These are phyloP conservation scores for Vitis rupestris DNA, from an alignment of 164 flowering plant genomes.

Conservation along the genomic window DNA sequence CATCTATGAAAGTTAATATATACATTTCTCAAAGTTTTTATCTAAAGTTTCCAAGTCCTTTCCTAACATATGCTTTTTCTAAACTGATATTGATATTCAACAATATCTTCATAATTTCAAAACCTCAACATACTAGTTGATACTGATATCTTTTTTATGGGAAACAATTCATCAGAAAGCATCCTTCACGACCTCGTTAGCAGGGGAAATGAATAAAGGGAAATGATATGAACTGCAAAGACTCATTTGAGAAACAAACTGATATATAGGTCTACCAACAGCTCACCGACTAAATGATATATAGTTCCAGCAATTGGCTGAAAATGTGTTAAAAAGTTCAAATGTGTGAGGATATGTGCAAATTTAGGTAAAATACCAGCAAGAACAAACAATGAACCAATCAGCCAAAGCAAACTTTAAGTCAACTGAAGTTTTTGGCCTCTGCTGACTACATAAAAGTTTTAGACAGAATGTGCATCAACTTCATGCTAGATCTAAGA, in stretches of 20 bases:
- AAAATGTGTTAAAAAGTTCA: neutral
- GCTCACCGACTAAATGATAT: neutral
- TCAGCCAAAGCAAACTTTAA: neutral
- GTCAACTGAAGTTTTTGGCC: neutral
- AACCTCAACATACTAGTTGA: too few species aligned
- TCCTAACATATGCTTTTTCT: too few species aligned
- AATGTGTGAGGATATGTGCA: neutral
- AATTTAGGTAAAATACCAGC: neutral
- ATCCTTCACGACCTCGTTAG: neutral
- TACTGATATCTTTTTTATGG: too few species aligned
- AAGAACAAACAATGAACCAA: neutral
- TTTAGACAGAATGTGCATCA: slow-evolving; percentile 1
- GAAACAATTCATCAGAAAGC: neutral
- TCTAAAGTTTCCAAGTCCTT: too few species aligned
- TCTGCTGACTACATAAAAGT: neutral
- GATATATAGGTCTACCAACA: neutral
- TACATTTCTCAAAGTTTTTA: too few species aligned
- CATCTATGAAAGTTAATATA: too few species aligned
- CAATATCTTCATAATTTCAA: too few species aligned
- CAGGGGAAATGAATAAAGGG: neutral
- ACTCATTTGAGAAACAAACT: neutral
- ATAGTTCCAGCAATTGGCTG: neutral
- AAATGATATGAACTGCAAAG: neutral
- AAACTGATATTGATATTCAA: too few species aligned
- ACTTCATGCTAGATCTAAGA: neutral